Evolutionary conservation across 495 filamentous ascomycete genomes (phyloP).

Genomic region (Aspergillus hancockii): DNA sequence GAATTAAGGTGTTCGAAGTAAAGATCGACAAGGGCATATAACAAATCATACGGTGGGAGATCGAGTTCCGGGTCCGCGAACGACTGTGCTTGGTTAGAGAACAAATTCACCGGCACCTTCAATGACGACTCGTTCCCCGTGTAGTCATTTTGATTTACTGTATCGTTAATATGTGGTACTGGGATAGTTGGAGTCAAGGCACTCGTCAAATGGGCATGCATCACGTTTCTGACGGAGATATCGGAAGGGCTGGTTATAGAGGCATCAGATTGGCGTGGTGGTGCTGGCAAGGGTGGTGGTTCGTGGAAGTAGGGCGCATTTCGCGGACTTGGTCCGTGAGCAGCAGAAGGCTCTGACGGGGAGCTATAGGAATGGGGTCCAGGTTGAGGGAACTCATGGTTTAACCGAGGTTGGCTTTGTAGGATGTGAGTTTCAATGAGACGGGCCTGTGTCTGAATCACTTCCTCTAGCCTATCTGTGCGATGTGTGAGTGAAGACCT

Average conservation of each 20-base stretch:
- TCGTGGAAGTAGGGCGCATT: slow-evolving; percentile 41
- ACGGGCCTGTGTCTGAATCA: slow-evolving; percentile 47
- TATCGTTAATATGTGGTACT: slow-evolving; percentile 26
- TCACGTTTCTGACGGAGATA: slow-evolving; percentile 32
- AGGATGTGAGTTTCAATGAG: slow-evolving; percentile 53
- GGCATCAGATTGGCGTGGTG: slow-evolving; percentile 32
- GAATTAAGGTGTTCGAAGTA: slow-evolving; percentile 92
- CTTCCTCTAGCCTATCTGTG: slow-evolving; percentile 50
- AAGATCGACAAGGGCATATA: slow-evolving; percentile 78
- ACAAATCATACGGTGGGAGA: slow-evolving; percentile 79
- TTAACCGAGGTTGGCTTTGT: slow-evolving; percentile 28
- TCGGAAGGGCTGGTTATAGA: slow-evolving; percentile 42
- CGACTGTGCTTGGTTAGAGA: slow-evolving; percentile 44
- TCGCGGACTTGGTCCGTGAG: slow-evolving; percentile 39
- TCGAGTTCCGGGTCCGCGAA: slow-evolving; percentile 65
- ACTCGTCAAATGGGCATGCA: slow-evolving; percentile 27
- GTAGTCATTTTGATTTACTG: slow-evolving; percentile 31
- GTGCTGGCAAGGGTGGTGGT: slow-evolving; percentile 27
- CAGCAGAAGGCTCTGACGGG: slow-evolving; percentile 44
- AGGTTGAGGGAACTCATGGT: slow-evolving; percentile 27
- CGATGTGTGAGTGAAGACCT: slow-evolving; percentile 1
- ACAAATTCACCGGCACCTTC: slow-evolving; percentile 44
- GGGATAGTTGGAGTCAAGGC: slow-evolving; percentile 23
- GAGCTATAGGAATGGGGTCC: slow-evolving; percentile 41
- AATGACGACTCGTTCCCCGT: slow-evolving; percentile 49